Evolutionary conservation across 2,329 filamentous ascomycete species (phyloP).

Genomic region (Ilyonectria destructans): DNA sequence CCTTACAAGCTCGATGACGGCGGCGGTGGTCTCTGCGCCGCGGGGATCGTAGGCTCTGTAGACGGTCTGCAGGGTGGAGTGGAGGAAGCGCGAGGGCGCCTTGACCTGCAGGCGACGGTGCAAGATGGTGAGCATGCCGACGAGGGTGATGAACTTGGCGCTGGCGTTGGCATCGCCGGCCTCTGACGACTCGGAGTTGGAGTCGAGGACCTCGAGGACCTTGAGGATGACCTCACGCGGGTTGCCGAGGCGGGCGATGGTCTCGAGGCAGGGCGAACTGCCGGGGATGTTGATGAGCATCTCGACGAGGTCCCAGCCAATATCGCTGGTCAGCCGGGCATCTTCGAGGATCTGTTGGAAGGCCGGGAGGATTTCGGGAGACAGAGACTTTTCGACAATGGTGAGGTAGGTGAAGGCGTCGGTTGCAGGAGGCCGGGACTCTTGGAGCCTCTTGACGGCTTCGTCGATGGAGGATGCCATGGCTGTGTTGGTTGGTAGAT

Average conservation of each 20-base stretch:
- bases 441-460: slow-evolving; percentile 63
- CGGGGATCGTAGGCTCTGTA: slow-evolving; percentile 76
- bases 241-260: slow-evolving; percentile 84
- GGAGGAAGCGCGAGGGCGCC: slow-evolving; percentile 84
- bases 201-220: slow-evolving; percentile 80
- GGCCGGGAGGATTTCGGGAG: slow-evolving; percentile 75
- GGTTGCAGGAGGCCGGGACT: slow-evolving; percentile 67
- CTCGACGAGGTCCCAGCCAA: slow-evolving; percentile 88
- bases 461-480: slow-evolving; percentile 57
- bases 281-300: slow-evolving; percentile 79
- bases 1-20: slow-evolving; percentile 80
- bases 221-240: slow-evolving; percentile 88
- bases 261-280: slow-evolving; percentile 80
- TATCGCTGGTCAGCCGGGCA: slow-evolving; percentile 79
- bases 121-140: slow-evolving; percentile 81
- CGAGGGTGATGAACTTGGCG: slow-evolving; percentile 77
- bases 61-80: slow-evolving; percentile 82
- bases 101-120: slow-evolving; percentile 84
- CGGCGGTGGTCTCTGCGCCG: slow-evolving; percentile 78
- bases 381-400: slow-evolving; percentile 82
- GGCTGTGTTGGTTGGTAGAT: slow-evolving; percentile 12
- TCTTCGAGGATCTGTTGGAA: slow-evolving; percentile 81
- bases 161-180: slow-evolving; percentile 54
- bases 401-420: slow-evolving; percentile 86
- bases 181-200: slow-evolving; percentile 59